Base-by-base conservation (phyloP, 2,329 filamentous ascomycete genomes). In the Emergomyces africanus region DNA sequence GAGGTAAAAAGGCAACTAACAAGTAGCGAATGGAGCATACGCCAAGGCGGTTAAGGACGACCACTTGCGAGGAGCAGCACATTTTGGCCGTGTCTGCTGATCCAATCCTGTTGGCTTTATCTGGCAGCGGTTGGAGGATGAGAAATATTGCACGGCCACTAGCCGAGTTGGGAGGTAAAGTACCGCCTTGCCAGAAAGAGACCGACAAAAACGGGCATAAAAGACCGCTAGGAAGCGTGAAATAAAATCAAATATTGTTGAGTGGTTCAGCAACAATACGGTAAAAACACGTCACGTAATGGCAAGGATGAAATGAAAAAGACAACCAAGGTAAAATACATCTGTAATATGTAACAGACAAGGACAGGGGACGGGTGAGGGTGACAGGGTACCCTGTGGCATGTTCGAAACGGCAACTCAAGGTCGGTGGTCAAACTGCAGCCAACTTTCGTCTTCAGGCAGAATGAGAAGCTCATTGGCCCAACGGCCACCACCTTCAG, bases 401-500 rank as follows among this genome's bases (percentile, higher is more conserved):
- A 55, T 44, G 53, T n/a, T n/a, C 35, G 25, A 42, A 54, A 41
- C 14, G 15, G 37, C 54, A 44, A 42, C 54, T 15, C 18, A 49
- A 39, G 41, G 30, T 54, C 42, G 49, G 15, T 37, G 50, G 41
- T 15, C 23, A 46, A 37, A 10, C 18, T 46, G 23, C 28, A 28
- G 28, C 50, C 28, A 48, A 49, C 23, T 42, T 33, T 42, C 35
- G 39, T 20, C 39, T 37, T 35, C 23, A 14, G 25, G 33, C n/a
- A 25, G 42, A 49, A n/a, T 20, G 44, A 39, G n/a, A 59, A 57
- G 48, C 49, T 61, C 58, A 64, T 63, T 66, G 65, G 63, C 44
- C 33, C 23, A 55, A 18, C 48, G 59, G 70, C 68, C 70, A 63
- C 69, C 70, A 75, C 68, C 64, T 63, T 61, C 62, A 71, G 70